Percentiles rank a stretch among this genome's conserved stretches.
Evolutionary conservation across 805 yeast species (phyloP).

Genomic region (Maudiozyma serrabonitensis): DNA sequence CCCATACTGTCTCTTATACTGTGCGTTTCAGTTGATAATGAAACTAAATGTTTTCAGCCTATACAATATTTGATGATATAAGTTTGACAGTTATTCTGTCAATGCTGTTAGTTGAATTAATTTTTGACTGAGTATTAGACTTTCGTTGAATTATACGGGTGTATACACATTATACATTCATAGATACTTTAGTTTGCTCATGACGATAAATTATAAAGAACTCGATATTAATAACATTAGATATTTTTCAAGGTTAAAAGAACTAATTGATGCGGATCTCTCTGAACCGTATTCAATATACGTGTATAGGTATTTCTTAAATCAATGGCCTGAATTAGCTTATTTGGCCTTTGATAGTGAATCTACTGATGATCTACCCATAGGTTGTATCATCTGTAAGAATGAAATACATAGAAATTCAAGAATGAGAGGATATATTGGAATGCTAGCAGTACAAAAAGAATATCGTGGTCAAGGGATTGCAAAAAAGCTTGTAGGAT

Average conservation of each 20-base stretch:
- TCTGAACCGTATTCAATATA: constrained; percentile 92
- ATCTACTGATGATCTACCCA: constrained; percentile 27
- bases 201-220: constrained; percentile 16
- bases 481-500: constrained; percentile 60
- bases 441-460: constrained; percentile 84
- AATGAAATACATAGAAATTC: constrained; percentile 60
- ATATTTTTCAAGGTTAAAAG: constrained; percentile 41
- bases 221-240: constrained; percentile 18
- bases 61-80: no score
- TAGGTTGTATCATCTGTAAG: constrained; percentile 85
- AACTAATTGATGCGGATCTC: constrained; percentile 59
- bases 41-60: no score
- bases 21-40: no score
- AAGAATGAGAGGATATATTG: constrained; percentile 82
- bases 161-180: no score
- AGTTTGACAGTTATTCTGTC: no score
- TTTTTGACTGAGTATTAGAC: no score
- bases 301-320: constrained; percentile 82
- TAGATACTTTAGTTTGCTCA: not conserved
- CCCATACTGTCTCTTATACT: no score
- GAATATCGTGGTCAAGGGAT: constrained; percentile 68
- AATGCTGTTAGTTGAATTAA: no score
- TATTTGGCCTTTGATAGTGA: constrained; percentile 43
- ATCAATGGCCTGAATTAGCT: constrained; percentile 85
- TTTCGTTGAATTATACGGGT: no score